A percentile compares a stretch with the other conserved stretches of the same genome.
These are phyloP conservation scores for Zoysia matrella DNA, from an alignment of 202 grass and related monocot genomes.

Conservation along the genomic window DNA sequence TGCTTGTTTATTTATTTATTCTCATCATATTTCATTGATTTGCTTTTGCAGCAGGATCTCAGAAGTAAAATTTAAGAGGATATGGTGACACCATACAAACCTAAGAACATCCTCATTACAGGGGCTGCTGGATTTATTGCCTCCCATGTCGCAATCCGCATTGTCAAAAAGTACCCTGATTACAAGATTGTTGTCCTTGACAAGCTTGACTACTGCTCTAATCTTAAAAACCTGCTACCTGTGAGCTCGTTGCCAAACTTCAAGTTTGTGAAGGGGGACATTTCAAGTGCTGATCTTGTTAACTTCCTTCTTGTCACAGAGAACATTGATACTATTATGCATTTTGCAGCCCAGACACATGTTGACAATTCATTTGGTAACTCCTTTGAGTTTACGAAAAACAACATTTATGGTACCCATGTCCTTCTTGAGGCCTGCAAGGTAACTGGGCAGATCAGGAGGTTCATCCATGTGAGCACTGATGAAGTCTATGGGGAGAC, in stretches of 20 bases:
- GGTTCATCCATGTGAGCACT: slow-evolving; percentile 85
- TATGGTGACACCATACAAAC: slow-evolving; percentile 46
- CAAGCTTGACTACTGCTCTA: slow-evolving; percentile 88
- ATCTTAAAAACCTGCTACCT: slow-evolving; percentile 69
- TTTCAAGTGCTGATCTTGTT: slow-evolving; percentile 77
- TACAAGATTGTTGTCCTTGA: slow-evolving; percentile 82
- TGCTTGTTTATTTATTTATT: background rate
- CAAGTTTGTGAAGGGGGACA: slow-evolving; percentile 85
- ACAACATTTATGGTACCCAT: slow-evolving; percentile 79
- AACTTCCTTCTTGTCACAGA: slow-evolving; percentile 82
- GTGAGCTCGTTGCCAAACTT: slow-evolving; percentile 64
- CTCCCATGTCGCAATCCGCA: slow-evolving; percentile 70
- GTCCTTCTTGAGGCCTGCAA: slow-evolving; percentile 83
- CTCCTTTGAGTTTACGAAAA: slow-evolving; percentile 80
- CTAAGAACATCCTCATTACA: slow-evolving; percentile 75
- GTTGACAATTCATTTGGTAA: slow-evolving; percentile 86
- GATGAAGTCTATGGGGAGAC: slow-evolving; percentile 87
- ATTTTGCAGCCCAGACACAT: slow-evolving; percentile 81
- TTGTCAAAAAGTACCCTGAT: slow-evolving; percentile 64
- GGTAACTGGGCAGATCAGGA: slow-evolving; percentile 69
- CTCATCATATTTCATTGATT: background rate
- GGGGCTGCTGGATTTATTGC: slow-evolving; percentile 78
- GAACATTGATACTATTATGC: slow-evolving; percentile 88
- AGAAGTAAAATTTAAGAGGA: slow-evolving; percentile 38
- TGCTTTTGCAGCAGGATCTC: slow-evolving; percentile 29